Conservation (phyloP, 2,329 filamentous ascomycete genomes). For the Exophiala aquamarina region DNA sequence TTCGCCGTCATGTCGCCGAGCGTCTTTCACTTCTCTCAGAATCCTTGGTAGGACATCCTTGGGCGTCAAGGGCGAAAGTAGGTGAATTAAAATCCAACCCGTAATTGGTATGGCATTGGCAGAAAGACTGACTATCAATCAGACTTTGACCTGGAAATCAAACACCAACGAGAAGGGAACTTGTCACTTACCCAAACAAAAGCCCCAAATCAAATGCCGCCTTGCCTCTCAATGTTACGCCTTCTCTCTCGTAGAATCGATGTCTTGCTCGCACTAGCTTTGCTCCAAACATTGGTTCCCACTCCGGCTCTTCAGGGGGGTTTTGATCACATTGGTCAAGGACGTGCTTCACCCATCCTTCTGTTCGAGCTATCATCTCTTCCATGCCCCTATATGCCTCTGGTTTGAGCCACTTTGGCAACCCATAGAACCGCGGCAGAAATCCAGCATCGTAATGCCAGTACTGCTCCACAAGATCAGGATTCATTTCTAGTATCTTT, state of each 20-base stretch:
- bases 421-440: slow-evolving; percentile 23
- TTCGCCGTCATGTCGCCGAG: slow-evolving; percentile 36
- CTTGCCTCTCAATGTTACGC: slow-evolving; percentile 20
- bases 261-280: slow-evolving; percentile 20
- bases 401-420: slow-evolving; percentile 18
- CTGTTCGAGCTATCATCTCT: slow-evolving; percentile 4
- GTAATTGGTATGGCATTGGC: slow-evolving; percentile 40
- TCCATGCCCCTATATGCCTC: slow-evolving; percentile 7
- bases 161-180: too few species aligned
- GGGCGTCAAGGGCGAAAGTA: slow-evolving; percentile 36
- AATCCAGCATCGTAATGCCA: slow-evolving; percentile 35
- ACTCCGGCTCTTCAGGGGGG: slow-evolving; percentile 9
- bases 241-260: slow-evolving; percentile 2
- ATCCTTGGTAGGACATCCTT: slow-evolving; percentile 39
- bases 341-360: slow-evolving; percentile 3
- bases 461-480: slow-evolving; percentile 39
- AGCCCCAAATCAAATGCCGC: slow-evolving; percentile 38
- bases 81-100: slow-evolving; percentile 45
- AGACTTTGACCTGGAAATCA: too few species aligned
- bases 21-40: slow-evolving; percentile 40
- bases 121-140: slow-evolving; percentile 30
- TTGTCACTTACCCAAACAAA: slow-evolving; percentile 28
- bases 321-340: not conserved
- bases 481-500: slow-evolving; percentile 44
- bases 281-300: slow-evolving; percentile 3